These are phyloP conservation scores for Boletus reticulatus DNA, from an alignment of 768 basidiomycete species.

Conservation along the genomic window DNA sequence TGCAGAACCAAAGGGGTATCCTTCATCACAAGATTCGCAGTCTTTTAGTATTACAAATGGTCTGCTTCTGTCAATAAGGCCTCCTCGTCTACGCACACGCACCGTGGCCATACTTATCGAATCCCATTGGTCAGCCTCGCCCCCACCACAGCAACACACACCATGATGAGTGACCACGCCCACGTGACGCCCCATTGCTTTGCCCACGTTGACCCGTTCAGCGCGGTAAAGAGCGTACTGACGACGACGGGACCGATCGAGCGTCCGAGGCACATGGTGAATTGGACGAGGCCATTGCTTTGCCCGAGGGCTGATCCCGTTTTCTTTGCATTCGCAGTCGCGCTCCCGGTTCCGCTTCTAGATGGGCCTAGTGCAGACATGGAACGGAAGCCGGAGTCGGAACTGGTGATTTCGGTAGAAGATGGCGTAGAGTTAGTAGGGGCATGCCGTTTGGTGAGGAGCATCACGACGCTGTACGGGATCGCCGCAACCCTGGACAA, in stretches of 20 bases:
- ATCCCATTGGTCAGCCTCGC: conserved; percentile 10
- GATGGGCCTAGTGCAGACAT: no score
- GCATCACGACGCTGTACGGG: conserved; percentile 50
- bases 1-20: no score
- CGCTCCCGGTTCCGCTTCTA: no score
- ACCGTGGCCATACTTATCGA: background rate
- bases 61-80: no score
- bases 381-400: no score
- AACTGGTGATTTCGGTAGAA: no score
- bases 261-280: conserved; percentile 52
- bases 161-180: conserved; percentile 12
- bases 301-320: conserved; percentile 14
- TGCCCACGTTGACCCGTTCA: conserved; percentile 11
- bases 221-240: conserved; percentile 19
- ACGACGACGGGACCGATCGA: conserved; percentile 45
- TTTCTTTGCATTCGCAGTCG: no score
- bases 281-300: conserved; percentile 61
- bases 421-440: background rate
- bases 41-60: no score
- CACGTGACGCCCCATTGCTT: conserved; percentile 3
- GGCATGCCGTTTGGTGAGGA: conserved; percentile 48
- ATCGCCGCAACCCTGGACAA: conserved; percentile 28
- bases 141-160: background rate
- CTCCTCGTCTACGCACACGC: no score
- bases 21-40: no score